Percentiles rank a stretch among this genome's conserved stretches.
phyloP scores from a whole-genome alignment of 2,329 filamentous ascomycete genomes.

The Phyllosticta citriasiana region DNA sequence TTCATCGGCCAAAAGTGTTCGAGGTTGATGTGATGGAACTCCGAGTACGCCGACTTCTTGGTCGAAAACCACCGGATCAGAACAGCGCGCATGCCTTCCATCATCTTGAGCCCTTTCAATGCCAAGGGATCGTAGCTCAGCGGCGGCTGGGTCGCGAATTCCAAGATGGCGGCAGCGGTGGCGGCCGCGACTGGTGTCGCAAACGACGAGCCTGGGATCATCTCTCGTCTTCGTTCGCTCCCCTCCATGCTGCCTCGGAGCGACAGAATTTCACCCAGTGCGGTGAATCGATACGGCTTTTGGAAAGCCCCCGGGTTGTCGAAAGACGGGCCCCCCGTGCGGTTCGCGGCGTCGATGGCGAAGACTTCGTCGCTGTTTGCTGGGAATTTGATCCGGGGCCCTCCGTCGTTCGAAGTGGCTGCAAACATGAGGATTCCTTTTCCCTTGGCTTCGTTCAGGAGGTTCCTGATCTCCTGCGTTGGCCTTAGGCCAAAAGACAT shows the following conservation, averaged over 20 bases:
- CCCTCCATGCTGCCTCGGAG: not conserved
- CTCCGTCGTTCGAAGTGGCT: not conserved
- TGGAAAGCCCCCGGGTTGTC: not conserved
- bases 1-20: not conserved
- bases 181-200: not conserved
- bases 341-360: not conserved
- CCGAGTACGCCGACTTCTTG: not conserved
- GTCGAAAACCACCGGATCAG: not conserved
- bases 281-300: not conserved
- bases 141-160: not conserved
- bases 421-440: not conserved
- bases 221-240: not conserved
- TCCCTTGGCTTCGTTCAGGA: not conserved
- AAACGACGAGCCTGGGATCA: not conserved
- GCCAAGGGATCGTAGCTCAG: not conserved
- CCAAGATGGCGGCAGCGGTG: not conserved
- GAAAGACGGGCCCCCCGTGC: not conserved
- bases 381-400: not conserved
- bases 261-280: not conserved
- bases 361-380: not conserved
- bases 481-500: not conserved
- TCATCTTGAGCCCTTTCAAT: not conserved
- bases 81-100: not conserved
- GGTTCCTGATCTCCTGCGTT: not conserved
- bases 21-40: not conserved